Base-by-base conservation (phyloP, 441 rosid genomes). In the Euphorbia schlechtendalii region DNA sequence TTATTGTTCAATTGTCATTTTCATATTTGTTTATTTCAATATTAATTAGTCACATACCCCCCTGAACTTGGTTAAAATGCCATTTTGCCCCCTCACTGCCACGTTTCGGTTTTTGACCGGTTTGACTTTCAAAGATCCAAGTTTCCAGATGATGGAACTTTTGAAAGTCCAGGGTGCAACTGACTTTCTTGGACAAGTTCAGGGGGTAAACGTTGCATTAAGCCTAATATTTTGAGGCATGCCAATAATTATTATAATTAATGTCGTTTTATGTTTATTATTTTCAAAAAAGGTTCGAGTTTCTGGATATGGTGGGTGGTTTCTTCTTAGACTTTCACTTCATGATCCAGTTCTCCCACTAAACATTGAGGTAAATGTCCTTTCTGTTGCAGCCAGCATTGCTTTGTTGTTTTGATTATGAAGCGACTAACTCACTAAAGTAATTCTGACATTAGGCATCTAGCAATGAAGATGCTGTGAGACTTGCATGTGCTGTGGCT, bases 331-430 rank as follows among this genome's bases (percentile, higher is more conserved):
- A 76, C 96, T 94, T 56, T 91, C 99, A 0, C 96, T 91, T 45
- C 99, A 91, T 34, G 98, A 94, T 73, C 99, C 96, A 45, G 99
- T 94, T 76, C 98, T 94, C 65, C 98, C 99, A 73, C 98, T 94
- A 45, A 94, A 94, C 82, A 89, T 94, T 9, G 99, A 94, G 98
- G 98, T 94, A 80, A 10, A 59, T 18, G 7, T 27, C 15, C 41
- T 57, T 69, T 55, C 57, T 28, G 32, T 53, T 51, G 58, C 34
- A 51, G 36, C 62, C 41, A 59, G 20, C 60, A 32, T 48, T 60
- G 28, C 34, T 34, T 48, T n/a, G 27, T 15, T 7, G 20, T 2
- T n/a, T n/a, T 36, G 56, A 48, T 21, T 54, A 45, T 28, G 58
- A 59, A 21, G 56, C 56, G 27, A 66, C 59, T 4, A 27, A 27